Conservation (phyloP, 169 alveolate species). For the Eimeria brunetti region DNA sequence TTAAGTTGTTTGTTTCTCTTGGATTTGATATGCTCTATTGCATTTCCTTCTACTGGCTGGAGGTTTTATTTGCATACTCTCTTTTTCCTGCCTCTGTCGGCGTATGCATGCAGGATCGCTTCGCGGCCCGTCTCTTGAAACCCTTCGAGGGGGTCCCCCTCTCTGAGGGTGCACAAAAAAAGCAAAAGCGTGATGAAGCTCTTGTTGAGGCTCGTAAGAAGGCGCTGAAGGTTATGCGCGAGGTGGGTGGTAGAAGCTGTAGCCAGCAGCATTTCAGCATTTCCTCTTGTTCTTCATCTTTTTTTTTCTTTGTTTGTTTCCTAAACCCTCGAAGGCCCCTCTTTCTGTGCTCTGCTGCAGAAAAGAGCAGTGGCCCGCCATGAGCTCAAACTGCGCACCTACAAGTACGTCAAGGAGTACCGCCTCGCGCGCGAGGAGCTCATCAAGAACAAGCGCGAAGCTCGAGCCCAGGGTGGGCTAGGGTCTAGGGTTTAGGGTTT, state of each 20-base stretch:
- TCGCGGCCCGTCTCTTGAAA: slow-evolving; percentile 62
- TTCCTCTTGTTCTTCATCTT: neutral
- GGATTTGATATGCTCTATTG: neutral
- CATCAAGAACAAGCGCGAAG: slow-evolving; percentile 78
- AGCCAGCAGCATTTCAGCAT: too few species aligned
- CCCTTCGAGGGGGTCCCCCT: slow-evolving; percentile 81
- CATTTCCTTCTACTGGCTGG: neutral
- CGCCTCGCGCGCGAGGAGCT: slow-evolving; percentile 69
- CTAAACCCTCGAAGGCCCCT: neutral
- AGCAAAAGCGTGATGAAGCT: slow-evolving; percentile 80
- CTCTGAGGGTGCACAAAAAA: slow-evolving; percentile 80
- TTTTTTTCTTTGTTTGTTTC: neutral
- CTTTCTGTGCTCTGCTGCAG: slow-evolving; percentile 25
- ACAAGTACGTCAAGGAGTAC: slow-evolving; percentile 83
- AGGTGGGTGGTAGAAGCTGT: slow-evolving; percentile 53
- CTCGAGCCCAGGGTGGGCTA: slow-evolving; percentile 69
- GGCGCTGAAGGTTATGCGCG: slow-evolving; percentile 59
- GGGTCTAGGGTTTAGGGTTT: neutral
- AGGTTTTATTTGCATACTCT: neutral
- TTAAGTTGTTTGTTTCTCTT: neutral
- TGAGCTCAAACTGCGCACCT: slow-evolving; percentile 82
- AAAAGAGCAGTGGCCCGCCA: slow-evolving; percentile 70
- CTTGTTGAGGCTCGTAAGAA: slow-evolving; percentile 79
- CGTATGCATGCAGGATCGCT: slow-evolving; percentile 68
- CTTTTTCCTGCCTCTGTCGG: neutral